These are phyloP conservation scores for Diphasiastrum complanatum DNA, from an alignment of 83 land plant genomes.

Conservation along the genomic window DNA sequence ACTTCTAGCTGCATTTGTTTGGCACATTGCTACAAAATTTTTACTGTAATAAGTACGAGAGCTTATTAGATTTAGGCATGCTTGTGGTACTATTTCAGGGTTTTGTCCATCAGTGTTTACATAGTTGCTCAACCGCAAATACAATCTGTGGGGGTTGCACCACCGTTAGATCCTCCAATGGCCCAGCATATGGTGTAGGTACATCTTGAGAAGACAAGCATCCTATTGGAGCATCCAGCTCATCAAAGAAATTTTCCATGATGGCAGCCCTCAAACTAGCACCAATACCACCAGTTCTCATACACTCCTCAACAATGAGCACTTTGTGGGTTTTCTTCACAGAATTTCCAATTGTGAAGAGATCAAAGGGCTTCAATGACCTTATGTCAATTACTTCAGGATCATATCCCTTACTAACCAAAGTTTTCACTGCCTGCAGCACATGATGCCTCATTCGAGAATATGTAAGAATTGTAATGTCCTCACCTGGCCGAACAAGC, in stretches of 20 bases:
- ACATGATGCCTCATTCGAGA: conserved; percentile 77
- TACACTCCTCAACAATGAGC: conserved; percentile 94
- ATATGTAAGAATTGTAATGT: conserved; percentile 74
- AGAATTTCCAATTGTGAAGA: conserved; percentile 80
- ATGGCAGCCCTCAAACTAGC: conserved; percentile 85
- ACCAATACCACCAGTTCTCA: conserved; percentile 94
- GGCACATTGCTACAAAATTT: too few relatives aligned
- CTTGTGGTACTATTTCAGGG: too few relatives aligned
- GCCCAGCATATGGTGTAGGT: conserved; percentile 90
- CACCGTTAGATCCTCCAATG: conserved; percentile 83
- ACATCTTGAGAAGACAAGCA: conserved; percentile 95
- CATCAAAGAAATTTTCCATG: conserved; percentile 83
- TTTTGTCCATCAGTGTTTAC: too few relatives aligned
- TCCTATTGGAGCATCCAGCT: conserved; percentile 69
- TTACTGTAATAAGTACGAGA: too few relatives aligned
- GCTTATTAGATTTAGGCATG: too few relatives aligned
- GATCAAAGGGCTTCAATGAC: conserved; percentile 86
- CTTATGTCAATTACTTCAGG: conserved; percentile 93
- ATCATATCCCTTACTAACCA: conserved; percentile 83
- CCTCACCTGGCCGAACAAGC: conserved; percentile 76
- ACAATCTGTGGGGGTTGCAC: conserved; percentile 92
- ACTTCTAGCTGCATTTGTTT: too few relatives aligned
- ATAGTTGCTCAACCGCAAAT: conserved; percentile 72
- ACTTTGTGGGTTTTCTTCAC: conserved; percentile 90
- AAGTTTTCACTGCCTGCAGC: conserved; percentile 82